These are phyloP conservation scores for Spathaspora gorwiae DNA, from an alignment of 805 yeast species.

Conservation along the genomic window DNA sequence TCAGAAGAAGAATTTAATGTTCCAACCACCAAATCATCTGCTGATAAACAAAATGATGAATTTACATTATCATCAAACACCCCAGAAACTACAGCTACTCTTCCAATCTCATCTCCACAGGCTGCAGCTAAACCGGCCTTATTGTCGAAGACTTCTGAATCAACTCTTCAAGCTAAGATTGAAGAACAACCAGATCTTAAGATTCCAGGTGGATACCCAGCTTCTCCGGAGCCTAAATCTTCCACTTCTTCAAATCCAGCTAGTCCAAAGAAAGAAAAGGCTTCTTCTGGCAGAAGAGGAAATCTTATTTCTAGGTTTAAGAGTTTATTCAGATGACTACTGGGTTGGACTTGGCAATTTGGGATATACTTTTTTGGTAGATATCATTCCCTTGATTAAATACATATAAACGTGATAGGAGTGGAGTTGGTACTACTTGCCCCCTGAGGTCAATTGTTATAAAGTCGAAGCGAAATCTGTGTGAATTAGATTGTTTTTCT, in stretches of 20 bases:
- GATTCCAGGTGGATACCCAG: slow-evolving; percentile 17
- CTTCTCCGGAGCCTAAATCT: slow-evolving; percentile 3
- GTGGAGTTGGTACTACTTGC: neutral
- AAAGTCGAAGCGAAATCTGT: too few relatives aligned
- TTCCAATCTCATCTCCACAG: neutral
- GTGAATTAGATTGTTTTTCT: too few relatives aligned
- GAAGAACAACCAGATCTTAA: slow-evolving; percentile 7
- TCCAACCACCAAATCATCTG: slow-evolving; percentile 17
- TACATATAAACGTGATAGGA: neutral
- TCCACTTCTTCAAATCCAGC: neutral
- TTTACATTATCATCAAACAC: slow-evolving; percentile 1
- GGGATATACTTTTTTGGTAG: neutral
- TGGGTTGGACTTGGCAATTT: neutral
- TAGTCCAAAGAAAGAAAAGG: slow-evolving; percentile 3
- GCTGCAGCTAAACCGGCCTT: slow-evolving; percentile 46
- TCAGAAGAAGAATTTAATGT: slow-evolving; percentile 9
- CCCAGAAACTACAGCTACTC: neutral
- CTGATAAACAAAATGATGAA: neutral
- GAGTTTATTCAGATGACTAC: slow-evolving; percentile 24
- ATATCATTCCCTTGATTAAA: neutral
- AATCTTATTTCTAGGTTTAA: slow-evolving; percentile 27
- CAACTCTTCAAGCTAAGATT: slow-evolving; percentile 3
- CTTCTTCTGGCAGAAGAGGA: slow-evolving; percentile 16
- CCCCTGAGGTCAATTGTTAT: too few relatives aligned
- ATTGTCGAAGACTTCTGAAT: slow-evolving; percentile 43